These are phyloP conservation scores for Epichloe typhina DNA, from an alignment of 2,329 filamentous ascomycete species.

Conservation along the genomic window DNA sequence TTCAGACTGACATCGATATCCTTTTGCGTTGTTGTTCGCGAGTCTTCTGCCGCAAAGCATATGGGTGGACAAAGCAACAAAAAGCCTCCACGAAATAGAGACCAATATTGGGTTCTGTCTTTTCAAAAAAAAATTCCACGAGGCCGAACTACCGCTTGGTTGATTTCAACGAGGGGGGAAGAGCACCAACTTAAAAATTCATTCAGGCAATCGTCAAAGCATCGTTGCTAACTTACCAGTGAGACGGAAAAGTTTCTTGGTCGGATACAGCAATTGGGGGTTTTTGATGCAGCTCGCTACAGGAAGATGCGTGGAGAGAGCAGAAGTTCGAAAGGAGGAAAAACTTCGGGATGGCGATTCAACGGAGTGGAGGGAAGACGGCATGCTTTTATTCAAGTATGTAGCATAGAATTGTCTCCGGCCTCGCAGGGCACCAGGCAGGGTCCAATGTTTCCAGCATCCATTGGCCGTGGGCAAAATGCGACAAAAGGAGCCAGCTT, in stretches of 20 bases:
- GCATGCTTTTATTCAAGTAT: constrained; percentile 9
- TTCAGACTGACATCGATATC: not conserved
- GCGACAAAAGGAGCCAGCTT: not conserved
- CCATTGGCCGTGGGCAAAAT: constrained; percentile 3
- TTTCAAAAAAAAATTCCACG: too few relatives aligned
- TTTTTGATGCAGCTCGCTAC: constrained; percentile 17
- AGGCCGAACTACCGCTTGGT: not conserved
- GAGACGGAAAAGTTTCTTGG: constrained; percentile 8
- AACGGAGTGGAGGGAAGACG: constrained; percentile 8
- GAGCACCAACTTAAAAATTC: not conserved
- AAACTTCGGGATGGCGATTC: constrained; percentile 9
- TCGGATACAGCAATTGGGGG: constrained; percentile 9
- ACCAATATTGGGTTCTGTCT: too few relatives aligned
- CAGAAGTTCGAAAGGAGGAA: constrained; percentile 13
- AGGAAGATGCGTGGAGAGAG: constrained; percentile 13
- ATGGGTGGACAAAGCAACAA: not conserved
- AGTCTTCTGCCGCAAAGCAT: too few relatives aligned
- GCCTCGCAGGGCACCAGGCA: constrained; percentile 1
- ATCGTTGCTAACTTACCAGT: constrained; percentile 15
- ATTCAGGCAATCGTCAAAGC: not conserved
- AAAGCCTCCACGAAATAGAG: not conserved
- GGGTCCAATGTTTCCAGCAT: not conserved
- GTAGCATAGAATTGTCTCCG: constrained; percentile 3
- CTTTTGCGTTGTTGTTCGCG: not conserved
- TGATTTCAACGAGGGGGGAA: not conserved